Conservation (phyloP, 139 green algal species). For the Zygnema cylindricum region DNA sequence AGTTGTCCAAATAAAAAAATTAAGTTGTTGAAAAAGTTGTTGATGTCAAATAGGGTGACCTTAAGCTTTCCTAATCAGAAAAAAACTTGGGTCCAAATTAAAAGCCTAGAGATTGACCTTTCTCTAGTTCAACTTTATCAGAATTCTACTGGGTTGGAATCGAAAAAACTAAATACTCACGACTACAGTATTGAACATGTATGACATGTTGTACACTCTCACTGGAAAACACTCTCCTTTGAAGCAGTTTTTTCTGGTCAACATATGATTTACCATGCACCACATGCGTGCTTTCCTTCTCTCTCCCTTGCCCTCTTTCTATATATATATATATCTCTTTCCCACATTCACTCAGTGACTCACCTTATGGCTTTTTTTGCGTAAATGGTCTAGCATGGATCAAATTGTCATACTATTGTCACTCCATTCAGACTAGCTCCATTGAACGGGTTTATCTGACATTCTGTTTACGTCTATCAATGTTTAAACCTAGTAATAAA, state of each 20-base stretch:
- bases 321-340: neutral
- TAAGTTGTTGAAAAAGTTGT: too few relatives aligned
- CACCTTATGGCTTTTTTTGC: neutral
- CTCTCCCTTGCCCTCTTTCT: conserved; percentile 1
- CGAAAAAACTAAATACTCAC: too few relatives aligned
- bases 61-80: too few relatives aligned
- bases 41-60: too few relatives aligned
- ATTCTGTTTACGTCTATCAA: neutral
- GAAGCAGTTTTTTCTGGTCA: neutral
- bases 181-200: too few relatives aligned
- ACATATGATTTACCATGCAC: neutral
- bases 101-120: too few relatives aligned
- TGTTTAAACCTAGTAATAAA: neutral
- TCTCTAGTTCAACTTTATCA: too few relatives aligned
- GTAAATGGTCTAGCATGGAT: neutral
- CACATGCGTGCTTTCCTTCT: neutral
- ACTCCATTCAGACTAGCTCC: neutral
- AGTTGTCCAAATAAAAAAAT: too few relatives aligned
- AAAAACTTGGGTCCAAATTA: too few relatives aligned
- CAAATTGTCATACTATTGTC: neutral
- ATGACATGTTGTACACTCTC: too few relatives aligned
- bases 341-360: neutral
- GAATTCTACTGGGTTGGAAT: too few relatives aligned
- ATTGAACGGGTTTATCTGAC: neutral
- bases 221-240: too few relatives aligned